phyloP scores from a whole-genome alignment of 2,329 filamentous ascomycete species.

The Penicillium griseofulvum region DNA sequence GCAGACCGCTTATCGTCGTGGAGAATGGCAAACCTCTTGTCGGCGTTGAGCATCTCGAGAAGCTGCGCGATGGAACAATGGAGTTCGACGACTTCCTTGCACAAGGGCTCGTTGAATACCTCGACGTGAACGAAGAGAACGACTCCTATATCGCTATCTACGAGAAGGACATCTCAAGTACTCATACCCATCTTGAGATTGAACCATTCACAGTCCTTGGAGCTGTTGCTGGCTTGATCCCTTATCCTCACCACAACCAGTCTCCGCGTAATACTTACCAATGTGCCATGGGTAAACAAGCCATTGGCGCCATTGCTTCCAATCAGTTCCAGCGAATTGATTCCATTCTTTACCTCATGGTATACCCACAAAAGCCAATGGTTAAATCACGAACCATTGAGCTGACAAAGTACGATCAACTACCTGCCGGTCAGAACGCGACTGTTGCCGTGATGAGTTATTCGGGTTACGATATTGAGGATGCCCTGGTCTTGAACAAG shows the following conservation, averaged over 20 bases:
- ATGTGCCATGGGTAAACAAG: constrained; percentile 99
- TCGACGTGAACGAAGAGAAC: constrained; percentile 98
- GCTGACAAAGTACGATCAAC: constrained; percentile 93
- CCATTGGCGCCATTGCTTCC: constrained; percentile 95
- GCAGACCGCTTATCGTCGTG: constrained; percentile 91
- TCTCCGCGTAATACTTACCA: constrained; percentile 98
- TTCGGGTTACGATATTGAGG: constrained; percentile 98
- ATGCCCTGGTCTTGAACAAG: constrained; percentile 95
- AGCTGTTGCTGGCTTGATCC: constrained; percentile 92
- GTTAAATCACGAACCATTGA: constrained; percentile 97
- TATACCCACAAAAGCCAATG: constrained; percentile 96
- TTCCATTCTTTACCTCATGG: constrained; percentile 91
- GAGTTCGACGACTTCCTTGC: constrained; percentile 93
- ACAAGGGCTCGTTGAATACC: constrained; percentile 87
- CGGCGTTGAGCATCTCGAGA: constrained; percentile 71
- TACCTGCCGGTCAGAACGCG: constrained; percentile 94
- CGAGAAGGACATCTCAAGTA: constrained; percentile 76
- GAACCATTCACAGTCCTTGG: constrained; percentile 96
- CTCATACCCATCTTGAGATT: constrained; percentile 92
- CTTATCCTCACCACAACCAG: constrained; percentile 98
- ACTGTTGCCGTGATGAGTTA: constrained; percentile 99
- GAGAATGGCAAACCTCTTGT: constrained; percentile 83
- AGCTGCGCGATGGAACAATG: constrained; percentile 77
- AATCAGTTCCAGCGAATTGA: constrained; percentile 98
- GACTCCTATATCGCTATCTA: constrained; percentile 90